Evolutionary conservation across 306 rosid genomes (phyloP).

Genomic region (Trifolium repens): DNA sequence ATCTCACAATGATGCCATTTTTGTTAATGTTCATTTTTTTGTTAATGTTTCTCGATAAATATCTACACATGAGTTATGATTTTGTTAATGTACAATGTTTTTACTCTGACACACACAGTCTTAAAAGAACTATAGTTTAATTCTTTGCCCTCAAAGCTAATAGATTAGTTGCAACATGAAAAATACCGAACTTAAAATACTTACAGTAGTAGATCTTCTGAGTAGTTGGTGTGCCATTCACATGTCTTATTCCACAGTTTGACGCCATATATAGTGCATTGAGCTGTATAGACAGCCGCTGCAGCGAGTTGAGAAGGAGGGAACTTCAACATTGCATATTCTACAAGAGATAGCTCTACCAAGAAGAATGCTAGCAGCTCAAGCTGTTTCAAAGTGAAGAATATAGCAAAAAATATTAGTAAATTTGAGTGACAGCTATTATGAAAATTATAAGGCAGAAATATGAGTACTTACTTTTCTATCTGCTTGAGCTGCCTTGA

Average conservation of each 20-base stretch:
- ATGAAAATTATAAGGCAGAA: neutral
- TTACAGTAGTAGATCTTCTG: conserved; percentile 81
- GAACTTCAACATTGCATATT: conserved; percentile 82
- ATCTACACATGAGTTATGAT: too few relatives aligned
- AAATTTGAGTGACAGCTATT: neutral
- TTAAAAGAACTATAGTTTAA: too few relatives aligned
- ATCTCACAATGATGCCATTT: too few relatives aligned
- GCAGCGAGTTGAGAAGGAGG: conserved; percentile 86
- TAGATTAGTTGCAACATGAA: conserved; percentile 9
- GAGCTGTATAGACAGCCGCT: conserved; percentile 85
- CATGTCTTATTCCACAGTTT: conserved; percentile 86
- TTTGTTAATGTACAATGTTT: too few relatives aligned
- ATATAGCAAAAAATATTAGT: neutral
- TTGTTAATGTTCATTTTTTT: too few relatives aligned
- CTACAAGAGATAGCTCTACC: conserved; percentile 88
- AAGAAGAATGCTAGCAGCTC: conserved; percentile 84
- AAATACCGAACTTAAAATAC: conserved; percentile 32
- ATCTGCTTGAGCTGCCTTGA: conserved; percentile 93
- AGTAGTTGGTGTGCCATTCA: conserved; percentile 85
- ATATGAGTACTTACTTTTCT: conserved; percentile 56
- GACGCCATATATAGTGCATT: conserved; percentile 62
- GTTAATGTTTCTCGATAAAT: too few relatives aligned
- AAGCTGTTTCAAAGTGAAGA: conserved; percentile 57
- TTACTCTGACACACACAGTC: too few relatives aligned
- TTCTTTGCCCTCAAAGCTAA: neutral